Base-by-base conservation (phyloP, 305 asterid species). In the Lippia alba region DNA sequence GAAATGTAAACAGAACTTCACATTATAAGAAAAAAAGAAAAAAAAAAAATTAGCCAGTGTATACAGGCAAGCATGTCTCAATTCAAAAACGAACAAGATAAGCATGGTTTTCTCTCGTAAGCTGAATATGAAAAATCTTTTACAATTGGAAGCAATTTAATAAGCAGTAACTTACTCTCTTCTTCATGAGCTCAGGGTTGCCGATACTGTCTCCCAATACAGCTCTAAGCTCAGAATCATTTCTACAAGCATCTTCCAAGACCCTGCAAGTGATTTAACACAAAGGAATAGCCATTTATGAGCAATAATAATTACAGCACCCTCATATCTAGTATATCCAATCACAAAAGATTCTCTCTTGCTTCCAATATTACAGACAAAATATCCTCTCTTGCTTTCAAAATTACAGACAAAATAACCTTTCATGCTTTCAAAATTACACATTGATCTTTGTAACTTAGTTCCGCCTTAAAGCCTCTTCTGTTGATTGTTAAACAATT, bases 171-270 rank as follows among this genome's bases (percentile, higher is more conserved):
- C 81, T 69, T 61, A 91, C 98, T 72, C 80, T 85, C 80, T 93
- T 83, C 73, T 90, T 87, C 98, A 93, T 93, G 70, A 86, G 94
- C 66, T 91, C 96, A 20, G 98, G 98, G 78, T 93, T 81, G 34
- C 98, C 98, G 79, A 93, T 78, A 73, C 96, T 93, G 77, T 91
- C 97, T 53, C 96, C 96, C 36, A 93, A 87, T 75, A 93, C 96
- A 70, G 97, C 91, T 76, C 97, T 87, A 68, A 93, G 92, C 86
- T 93, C 97, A 0, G 86, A 75, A 71, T 93, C 98, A 80, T 87
- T 80, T 72, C 69, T 83, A 82, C 98, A 93, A 53, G 97, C 96
- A 85, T 87, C 90, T 81, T 91, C 98, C 78, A 93, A 74, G 56
- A 93, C 97, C 88, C 98, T 93, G 69, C 69, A 61, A 59, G 70